These are phyloP conservation scores for Mariannaea sp. DNA, from an alignment of 2,329 filamentous ascomycete species.

Conservation along the genomic window DNA sequence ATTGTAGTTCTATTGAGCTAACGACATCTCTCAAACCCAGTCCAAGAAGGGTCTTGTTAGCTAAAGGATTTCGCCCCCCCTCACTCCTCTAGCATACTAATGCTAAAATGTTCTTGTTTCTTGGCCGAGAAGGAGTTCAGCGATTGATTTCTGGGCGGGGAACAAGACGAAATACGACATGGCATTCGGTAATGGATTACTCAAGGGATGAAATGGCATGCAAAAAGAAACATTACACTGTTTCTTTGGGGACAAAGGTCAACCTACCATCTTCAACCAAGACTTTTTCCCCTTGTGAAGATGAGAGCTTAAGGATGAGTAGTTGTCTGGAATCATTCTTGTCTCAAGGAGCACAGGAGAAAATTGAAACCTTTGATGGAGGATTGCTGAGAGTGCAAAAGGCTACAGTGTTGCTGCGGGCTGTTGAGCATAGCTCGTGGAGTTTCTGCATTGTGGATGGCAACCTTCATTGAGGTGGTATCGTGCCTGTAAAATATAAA, in stretches of 20 bases:
- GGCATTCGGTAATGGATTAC: constrained; percentile 31
- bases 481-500: neutral
- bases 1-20: constrained; percentile 14
- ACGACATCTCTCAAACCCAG: constrained; percentile 35
- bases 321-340: neutral
- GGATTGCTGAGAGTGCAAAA: neutral
- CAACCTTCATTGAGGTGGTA: neutral
- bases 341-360: neutral
- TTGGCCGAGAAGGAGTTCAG: constrained; percentile 21
- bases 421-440: neutral
- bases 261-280: neutral
- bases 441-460: neutral
- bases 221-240: neutral
- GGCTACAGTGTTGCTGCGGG: neutral
- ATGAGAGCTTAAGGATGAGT: neutral
- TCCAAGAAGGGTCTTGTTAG: constrained; percentile 49
- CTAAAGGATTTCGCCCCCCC: constrained; percentile 30
- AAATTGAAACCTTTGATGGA: neutral
- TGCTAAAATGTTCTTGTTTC: constrained; percentile 30
- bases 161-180: constrained; percentile 31
- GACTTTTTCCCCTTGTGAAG: neutral
- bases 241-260: neutral
- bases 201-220: neutral
- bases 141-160: constrained; percentile 30
- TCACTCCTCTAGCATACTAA: constrained; percentile 24